Percentiles rank a stretch among this genome's conserved stretches.
phyloP scores from a whole-genome alignment of 2,329 filamentous ascomycete genomes.

The Ophiostoma sp. region DNA sequence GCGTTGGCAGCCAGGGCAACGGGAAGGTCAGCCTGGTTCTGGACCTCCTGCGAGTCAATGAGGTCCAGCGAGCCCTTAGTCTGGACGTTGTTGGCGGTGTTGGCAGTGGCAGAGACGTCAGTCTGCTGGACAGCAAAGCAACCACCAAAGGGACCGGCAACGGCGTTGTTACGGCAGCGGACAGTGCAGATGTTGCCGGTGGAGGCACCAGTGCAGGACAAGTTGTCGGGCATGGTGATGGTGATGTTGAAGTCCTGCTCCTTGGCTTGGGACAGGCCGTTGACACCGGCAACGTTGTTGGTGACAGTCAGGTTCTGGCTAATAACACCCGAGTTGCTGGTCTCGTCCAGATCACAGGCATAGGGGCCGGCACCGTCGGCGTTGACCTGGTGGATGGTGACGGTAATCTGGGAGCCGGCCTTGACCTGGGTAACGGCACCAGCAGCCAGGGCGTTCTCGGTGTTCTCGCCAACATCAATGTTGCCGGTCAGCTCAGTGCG shows the following conservation, averaged over 20 bases:
- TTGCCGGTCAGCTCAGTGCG: conserved; percentile 55
- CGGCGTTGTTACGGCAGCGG: conserved; percentile 54
- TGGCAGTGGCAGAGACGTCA: conserved; percentile 40
- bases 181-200: conserved; percentile 56
- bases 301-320: conserved; percentile 48
- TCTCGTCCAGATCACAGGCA: conserved; percentile 48
- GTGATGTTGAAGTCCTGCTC: conserved; percentile 45
- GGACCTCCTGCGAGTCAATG: conserved; percentile 45
- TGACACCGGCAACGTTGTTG: conserved; percentile 28
- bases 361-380: conserved; percentile 53
- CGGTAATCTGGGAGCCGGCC: conserved; percentile 41
- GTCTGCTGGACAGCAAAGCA: conserved; percentile 55
- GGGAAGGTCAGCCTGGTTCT: conserved; percentile 44
- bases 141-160: conserved; percentile 40
- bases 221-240: conserved; percentile 46
- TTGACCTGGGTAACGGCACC: conserved; percentile 46
- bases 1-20: conserved; percentile 18
- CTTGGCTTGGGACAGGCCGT: conserved; percentile 28
- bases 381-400: conserved; percentile 52
- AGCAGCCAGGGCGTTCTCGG: conserved; percentile 47
- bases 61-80: conserved; percentile 40
- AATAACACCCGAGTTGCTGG: conserved; percentile 42
- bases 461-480: conserved; percentile 56
- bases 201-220: conserved; percentile 49
- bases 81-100: conserved; percentile 39